phyloP scores from a whole-genome alignment of 2,329 filamentous ascomycete species.

The Dactylonectria macrodidyma region DNA sequence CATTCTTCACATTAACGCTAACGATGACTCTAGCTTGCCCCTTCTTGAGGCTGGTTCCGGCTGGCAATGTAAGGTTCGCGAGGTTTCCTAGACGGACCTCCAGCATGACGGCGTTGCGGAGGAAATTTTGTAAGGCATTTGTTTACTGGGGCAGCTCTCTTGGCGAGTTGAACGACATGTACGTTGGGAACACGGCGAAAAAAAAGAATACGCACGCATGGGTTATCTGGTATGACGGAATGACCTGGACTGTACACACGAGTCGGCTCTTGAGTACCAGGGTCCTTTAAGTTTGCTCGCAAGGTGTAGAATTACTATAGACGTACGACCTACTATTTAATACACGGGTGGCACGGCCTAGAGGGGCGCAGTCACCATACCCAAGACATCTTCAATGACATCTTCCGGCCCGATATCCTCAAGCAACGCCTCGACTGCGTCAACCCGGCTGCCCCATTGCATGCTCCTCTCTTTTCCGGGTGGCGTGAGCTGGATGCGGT shows the following conservation, averaged over 20 bases:
- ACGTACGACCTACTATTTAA: constrained; percentile 40
- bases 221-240: constrained; percentile 37
- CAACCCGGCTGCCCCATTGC: constrained; percentile 89
- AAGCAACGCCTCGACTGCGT: constrained; percentile 77
- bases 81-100: constrained; percentile 70
- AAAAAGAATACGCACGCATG: constrained; percentile 27
- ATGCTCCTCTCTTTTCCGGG: constrained; percentile 86
- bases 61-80: constrained; percentile 89
- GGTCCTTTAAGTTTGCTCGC: constrained; percentile 39
- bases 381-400: constrained; percentile 76
- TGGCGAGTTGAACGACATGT: constrained; percentile 41
- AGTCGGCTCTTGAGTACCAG: constrained; percentile 38
- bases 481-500: constrained; percentile 81
- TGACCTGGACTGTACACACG: constrained; percentile 34
- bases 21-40: constrained; percentile 75
- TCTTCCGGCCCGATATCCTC: constrained; percentile 73
- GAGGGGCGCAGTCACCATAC: constrained; percentile 68
- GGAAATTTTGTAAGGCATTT: constrained; percentile 38
- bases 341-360: constrained; percentile 44
- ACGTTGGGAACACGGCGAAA: constrained; percentile 42
- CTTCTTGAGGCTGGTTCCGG: constrained; percentile 86
- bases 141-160: constrained; percentile 38
- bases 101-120: constrained; percentile 44
- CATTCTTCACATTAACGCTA: constrained; percentile 28
- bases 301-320: constrained; percentile 47